Conservation (phyloP, 805 yeast species). For the Candida glaebosa region DNA sequence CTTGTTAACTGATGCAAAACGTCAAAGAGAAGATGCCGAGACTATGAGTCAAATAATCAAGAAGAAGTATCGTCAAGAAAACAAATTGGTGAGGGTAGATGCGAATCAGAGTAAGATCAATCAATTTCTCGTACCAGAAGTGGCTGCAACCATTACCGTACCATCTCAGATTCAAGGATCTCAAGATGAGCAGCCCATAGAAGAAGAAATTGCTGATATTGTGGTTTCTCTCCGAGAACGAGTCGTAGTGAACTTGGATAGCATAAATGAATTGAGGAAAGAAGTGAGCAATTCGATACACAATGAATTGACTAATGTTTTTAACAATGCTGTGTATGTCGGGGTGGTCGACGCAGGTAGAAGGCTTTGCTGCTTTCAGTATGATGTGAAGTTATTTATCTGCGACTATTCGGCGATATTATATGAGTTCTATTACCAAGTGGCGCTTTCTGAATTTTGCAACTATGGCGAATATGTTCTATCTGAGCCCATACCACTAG, state of each 20-base stretch:
- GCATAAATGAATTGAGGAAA: conserved; percentile 54
- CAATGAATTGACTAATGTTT: conserved; percentile 58
- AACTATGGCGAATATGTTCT: conserved; percentile 61
- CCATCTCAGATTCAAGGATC: neutral
- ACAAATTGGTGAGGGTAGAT: conserved; percentile 70
- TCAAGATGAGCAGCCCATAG: conserved; percentile 5
- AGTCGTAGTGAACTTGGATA: conserved; percentile 48
- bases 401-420: conserved; percentile 76
- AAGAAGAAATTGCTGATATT: conserved; percentile 5
- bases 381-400: conserved; percentile 70
- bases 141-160: neutral
- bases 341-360: conserved; percentile 76
- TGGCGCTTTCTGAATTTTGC: conserved; percentile 71
- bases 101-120: conserved; percentile 47
- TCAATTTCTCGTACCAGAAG: conserved; percentile 12
- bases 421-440: conserved; percentile 73
- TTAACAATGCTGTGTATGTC: conserved; percentile 68
- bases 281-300: conserved; percentile 47
- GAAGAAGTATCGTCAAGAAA: conserved; percentile 49
- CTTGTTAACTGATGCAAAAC: conserved; percentile 18
- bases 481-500: conserved; percentile 18
- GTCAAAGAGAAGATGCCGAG: conserved; percentile 14
- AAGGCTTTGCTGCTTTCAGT: conserved; percentile 79
- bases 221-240: conserved; percentile 13
- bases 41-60: conserved; percentile 6